Percentiles rank a stretch among this genome's conserved stretches.
phyloP scores from a whole-genome alignment of 257 asterid genomes.

The Anisodus acutangulus region DNA sequence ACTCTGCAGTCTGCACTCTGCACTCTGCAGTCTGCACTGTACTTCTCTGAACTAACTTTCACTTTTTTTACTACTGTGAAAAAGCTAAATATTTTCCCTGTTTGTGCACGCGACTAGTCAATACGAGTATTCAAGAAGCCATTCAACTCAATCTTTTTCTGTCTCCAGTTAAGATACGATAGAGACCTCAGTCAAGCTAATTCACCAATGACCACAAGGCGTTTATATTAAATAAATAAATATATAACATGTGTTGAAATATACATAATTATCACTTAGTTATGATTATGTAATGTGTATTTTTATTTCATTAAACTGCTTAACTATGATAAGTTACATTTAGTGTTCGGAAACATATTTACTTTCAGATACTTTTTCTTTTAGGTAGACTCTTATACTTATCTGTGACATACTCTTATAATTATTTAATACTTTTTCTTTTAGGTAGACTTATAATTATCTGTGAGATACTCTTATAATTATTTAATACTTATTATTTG shows the following conservation, averaged over 20 bases:
- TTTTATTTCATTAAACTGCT: neutral
- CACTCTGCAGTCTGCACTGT: conserved; percentile 22
- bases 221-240: too few species aligned
- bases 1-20: too few species aligned
- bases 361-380: neutral
- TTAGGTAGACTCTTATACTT: neutral
- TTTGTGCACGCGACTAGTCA: conserved; percentile 9
- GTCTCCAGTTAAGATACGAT: neutral
- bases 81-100: neutral
- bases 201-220: neutral
- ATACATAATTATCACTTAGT: too few species aligned
- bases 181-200: neutral
- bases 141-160: neutral
- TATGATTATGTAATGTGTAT: neutral
- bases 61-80: neutral
- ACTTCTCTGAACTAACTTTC: conserved; percentile 1
- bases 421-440: neutral
- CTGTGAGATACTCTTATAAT: neutral
- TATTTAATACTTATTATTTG: neutral
- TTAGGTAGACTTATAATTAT: neutral
- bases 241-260: too few species aligned
- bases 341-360: neutral
- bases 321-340: neutral
- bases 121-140: neutral
- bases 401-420: neutral